Conservation (phyloP, 2,329 filamentous ascomycete species). For the Trichoderma aggressivum region DNA sequence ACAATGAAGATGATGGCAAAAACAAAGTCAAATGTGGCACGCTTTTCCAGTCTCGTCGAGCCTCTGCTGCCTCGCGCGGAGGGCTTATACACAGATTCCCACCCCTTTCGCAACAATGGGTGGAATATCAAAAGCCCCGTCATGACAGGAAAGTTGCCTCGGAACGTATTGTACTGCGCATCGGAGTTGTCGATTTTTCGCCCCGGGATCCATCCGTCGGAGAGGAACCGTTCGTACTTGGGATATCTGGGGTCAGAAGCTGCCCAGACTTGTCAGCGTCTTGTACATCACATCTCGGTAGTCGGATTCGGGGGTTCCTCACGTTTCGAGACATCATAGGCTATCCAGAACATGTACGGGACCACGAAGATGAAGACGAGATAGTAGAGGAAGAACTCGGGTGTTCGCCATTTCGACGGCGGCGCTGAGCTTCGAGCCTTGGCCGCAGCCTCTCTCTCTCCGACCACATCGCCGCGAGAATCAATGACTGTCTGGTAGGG, state of each 20-base stretch:
- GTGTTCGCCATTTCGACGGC: slow-evolving; percentile 77
- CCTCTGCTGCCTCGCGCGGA: slow-evolving; percentile 38
- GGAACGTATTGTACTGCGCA: slow-evolving; percentile 79
- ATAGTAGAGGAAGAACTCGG: slow-evolving; percentile 83
- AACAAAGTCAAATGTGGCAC: slow-evolving; percentile 74
- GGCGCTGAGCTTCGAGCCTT: slow-evolving; percentile 45
- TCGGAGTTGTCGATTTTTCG: slow-evolving; percentile 92
- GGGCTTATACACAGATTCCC: slow-evolving; percentile 54
- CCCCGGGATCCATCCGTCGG: slow-evolving; percentile 85
- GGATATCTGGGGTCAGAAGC: slow-evolving; percentile 77
- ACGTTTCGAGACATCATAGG: slow-evolving; percentile 82
- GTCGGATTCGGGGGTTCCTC: slow-evolving; percentile 26
- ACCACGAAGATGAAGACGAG: slow-evolving; percentile 62
- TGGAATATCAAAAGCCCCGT: slow-evolving; percentile 70
- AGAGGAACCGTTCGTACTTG: slow-evolving; percentile 68
- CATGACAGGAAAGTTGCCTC: slow-evolving; percentile 81
- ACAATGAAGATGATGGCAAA: slow-evolving; percentile 79
- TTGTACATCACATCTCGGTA: slow-evolving; percentile 12
- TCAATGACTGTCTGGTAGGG: slow-evolving; percentile 60
- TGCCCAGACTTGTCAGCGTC: slow-evolving; percentile 33
- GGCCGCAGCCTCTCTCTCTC: slow-evolving; percentile 30
- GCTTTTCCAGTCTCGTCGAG: slow-evolving; percentile 60
- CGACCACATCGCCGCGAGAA: slow-evolving; percentile 42
- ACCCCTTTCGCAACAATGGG: slow-evolving; percentile 70
- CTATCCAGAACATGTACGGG: slow-evolving; percentile 88